A percentile compares a stretch with the other conserved stretches of the same genome.
phyloP scores from a whole-genome alignment of 768 basidiomycete genomes.

The Coprinopsis cinerea region DNA sequence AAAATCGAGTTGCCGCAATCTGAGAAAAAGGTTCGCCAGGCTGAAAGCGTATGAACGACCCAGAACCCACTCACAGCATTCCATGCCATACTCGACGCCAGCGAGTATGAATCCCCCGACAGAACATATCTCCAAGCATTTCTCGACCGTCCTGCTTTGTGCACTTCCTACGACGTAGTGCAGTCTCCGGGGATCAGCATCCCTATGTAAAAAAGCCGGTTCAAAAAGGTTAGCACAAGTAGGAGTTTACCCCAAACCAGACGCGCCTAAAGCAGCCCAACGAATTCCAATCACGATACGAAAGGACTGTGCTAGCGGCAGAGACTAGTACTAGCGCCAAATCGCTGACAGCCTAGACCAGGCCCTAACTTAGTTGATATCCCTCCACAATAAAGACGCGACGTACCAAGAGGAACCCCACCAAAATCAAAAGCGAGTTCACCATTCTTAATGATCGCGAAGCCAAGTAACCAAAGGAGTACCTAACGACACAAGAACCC shows the following conservation, averaged over 20 bases:
- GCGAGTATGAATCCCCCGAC: not conserved
- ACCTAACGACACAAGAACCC: too few relatives aligned
- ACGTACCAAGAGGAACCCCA: too few relatives aligned
- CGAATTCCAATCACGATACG: not conserved
- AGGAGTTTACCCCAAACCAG: too few relatives aligned
- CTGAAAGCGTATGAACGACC: not conserved
- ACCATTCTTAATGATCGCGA: too few relatives aligned
- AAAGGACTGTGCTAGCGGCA: too few relatives aligned
- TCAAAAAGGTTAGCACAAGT: not conserved
- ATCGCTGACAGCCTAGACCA: too few relatives aligned
- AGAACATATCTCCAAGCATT: not conserved
- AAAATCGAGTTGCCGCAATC: slow-evolving; percentile 19
- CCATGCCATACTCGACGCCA: slow-evolving; percentile 23
- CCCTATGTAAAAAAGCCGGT: not conserved
- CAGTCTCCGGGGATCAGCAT: not conserved
- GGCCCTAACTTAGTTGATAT: too few relatives aligned
- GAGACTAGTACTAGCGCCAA: too few relatives aligned
- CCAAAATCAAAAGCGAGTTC: too few relatives aligned
- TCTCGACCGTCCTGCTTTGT: not conserved
- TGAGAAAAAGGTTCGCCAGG: not conserved
- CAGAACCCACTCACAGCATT: slow-evolving; percentile 19
- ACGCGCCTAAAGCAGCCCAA: not conserved
- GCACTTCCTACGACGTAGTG: not conserved
- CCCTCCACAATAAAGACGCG: too few relatives aligned
- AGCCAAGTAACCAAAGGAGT: too few relatives aligned